Conservation (phyloP, 768 basidiomycete genomes). For the Russula foetens region DNA sequence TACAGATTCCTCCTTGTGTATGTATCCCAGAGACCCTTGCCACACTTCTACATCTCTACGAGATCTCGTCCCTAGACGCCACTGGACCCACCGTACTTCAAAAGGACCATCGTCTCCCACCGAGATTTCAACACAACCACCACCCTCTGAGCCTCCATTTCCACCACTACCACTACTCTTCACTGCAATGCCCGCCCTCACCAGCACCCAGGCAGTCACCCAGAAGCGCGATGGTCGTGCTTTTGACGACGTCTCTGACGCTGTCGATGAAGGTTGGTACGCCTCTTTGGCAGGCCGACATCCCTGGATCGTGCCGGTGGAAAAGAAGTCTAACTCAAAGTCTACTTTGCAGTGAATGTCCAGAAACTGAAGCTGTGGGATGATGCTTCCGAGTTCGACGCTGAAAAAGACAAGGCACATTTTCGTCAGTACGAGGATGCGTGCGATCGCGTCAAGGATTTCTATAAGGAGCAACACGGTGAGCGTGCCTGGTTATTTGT, state of each 20-base stretch:
- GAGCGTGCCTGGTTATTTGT: neutral
- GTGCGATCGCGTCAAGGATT: conserved; percentile 68
- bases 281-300: neutral
- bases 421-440: conserved; percentile 72
- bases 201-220: neutral
- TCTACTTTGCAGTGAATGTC: conserved; percentile 49
- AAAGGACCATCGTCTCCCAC: conserved; percentile 1
- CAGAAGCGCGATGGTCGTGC: conserved; percentile 24
- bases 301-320: neutral
- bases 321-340: neutral
- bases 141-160: neutral
- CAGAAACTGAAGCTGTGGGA: conserved; percentile 54
- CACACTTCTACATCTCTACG: neutral
- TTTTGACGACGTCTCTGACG: conserved; percentile 40
- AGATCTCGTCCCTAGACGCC: conserved; percentile 12
- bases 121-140: conserved; percentile 1
- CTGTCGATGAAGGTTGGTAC: conserved; percentile 39
- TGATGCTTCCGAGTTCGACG: conserved; percentile 49
- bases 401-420: conserved; percentile 51
- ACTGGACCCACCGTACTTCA: neutral
- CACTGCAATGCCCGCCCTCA: conserved; percentile 13
- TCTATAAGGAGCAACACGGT: conserved; percentile 79
- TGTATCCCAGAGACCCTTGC: neutral
- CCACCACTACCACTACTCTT: neutral
- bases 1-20: neutral